These are phyloP conservation scores for Podospora pseudoanserina DNA, from an alignment of 495 filamentous ascomycete species.

Conservation along the genomic window DNA sequence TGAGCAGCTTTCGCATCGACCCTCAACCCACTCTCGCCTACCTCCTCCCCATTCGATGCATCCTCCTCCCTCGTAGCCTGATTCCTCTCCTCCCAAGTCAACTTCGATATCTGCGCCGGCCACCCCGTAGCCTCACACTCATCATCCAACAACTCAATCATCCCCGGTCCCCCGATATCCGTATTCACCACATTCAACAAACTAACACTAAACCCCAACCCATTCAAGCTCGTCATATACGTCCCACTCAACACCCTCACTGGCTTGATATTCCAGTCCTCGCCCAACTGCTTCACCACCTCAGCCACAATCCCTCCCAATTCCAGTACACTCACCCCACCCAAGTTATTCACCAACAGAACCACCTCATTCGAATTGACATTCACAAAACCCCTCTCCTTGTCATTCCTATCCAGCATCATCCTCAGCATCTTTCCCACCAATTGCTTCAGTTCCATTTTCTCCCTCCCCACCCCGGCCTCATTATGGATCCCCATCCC, in stretches of 20 bases:
- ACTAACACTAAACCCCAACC: conserved; percentile 85
- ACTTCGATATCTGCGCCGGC: conserved; percentile 66
- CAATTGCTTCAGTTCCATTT: conserved; percentile 61
- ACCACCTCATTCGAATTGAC: conserved; percentile 64
- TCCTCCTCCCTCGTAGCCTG: conserved; percentile 41
- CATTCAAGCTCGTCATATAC: conserved; percentile 87
- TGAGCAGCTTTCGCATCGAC: conserved; percentile 58
- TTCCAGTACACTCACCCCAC: conserved; percentile 86
- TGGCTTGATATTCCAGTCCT: conserved; percentile 66
- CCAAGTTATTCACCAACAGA: conserved; percentile 87
- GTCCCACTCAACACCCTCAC: conserved; percentile 63
- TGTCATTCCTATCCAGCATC: conserved; percentile 72
- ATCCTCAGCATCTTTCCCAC: conserved; percentile 77
- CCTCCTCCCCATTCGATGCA: conserved; percentile 40
- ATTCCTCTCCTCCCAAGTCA: conserved; percentile 55
- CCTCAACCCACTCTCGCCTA: conserved; percentile 66
- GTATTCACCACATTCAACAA: conserved; percentile 79
- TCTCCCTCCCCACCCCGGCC: conserved; percentile 71
- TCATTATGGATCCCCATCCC: conserved; percentile 99
- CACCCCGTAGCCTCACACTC: conserved; percentile 83
- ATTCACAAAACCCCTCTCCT: conserved; percentile 75
- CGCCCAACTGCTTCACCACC: conserved; percentile 70
- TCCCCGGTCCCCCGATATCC: conserved; percentile 70
- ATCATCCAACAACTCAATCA: conserved; percentile 84
- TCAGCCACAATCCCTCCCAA: conserved; percentile 86